Base-by-base conservation (phyloP, 768 basidiomycete genomes). In the Glaciozyma martinii region DNA sequence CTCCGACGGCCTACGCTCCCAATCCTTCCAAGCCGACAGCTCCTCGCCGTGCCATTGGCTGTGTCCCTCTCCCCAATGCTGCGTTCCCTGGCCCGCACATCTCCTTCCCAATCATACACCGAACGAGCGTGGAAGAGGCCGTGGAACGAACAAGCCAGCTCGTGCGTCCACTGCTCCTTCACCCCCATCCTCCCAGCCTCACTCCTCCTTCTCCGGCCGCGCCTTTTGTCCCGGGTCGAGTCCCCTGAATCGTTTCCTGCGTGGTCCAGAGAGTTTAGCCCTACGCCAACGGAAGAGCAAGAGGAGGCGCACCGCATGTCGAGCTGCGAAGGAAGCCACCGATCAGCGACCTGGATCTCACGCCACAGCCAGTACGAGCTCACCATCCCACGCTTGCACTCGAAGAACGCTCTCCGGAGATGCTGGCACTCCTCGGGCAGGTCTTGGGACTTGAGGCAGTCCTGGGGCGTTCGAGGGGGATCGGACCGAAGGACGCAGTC, bases 401-500 rank as follows among this genome's bases (percentile, higher is more conserved):
- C 89, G 71, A 88, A 91, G 1, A 87, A 85, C 16, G 89, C 88
- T 76, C 84, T 85, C 59, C 91, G 81, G 61, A 94, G 78, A 32
- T 84, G 81, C 74, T 84, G 83, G 75, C 91, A 94, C 71, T 86
- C 81, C 71, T 87, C 84, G 3, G 91, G 90, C 30, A 94, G 80
- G 67, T 90, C 86, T 76, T 92, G 88, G 32, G 88, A 74, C 71
- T 82, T 84, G 56, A 94, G 81, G 76, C 91, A 94, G 40, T 89
- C 87, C 46, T 69, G 62, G 1, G 91, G 91, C n/a, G 88, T 79
- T 60, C 80, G 77, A 0, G 68, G 52, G 23, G 68, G 65, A 3
- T 86, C 84, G 40, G 90, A 80, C 74, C 88, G 88, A 29, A 87
- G 76, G 56, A 94, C 91, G 74, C 91, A 94, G 74, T 93, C 89